Conservation (phyloP, 2,329 filamentous ascomycete species). For the Claviceps pazoutovae region DNA sequence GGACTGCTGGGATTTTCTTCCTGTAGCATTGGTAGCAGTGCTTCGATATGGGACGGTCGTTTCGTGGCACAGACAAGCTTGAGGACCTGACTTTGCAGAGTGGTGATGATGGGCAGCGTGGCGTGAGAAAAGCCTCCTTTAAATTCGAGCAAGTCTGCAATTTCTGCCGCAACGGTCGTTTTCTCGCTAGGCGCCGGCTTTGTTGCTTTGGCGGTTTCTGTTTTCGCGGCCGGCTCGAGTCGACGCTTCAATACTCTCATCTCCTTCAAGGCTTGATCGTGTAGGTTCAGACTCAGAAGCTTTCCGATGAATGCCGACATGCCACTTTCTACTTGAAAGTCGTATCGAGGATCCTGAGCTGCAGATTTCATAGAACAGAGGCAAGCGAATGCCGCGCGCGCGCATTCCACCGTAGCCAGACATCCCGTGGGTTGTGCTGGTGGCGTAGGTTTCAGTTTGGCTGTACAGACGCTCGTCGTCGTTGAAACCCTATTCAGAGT, state of each 20-base stretch:
- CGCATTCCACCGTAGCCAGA: constrained; percentile 52
- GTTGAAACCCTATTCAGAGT: constrained; percentile 46
- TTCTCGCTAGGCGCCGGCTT: constrained; percentile 17
- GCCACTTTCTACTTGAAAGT: constrained; percentile 57
- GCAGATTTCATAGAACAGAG: constrained; percentile 44
- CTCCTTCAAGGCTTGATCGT: constrained; percentile 57
- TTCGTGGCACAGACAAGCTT: constrained; percentile 47
- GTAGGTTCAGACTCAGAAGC: constrained; percentile 48
- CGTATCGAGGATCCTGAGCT: constrained; percentile 39
- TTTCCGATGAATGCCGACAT: constrained; percentile 57
- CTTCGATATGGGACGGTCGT: constrained; percentile 45
- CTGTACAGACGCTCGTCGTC: constrained; percentile 28
- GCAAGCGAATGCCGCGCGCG: constrained; percentile 51
- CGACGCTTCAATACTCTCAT: constrained; percentile 50
- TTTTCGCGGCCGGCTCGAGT: constrained; percentile 29
- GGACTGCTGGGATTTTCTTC: constrained; percentile 42
- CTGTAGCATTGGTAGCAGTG: constrained; percentile 40
- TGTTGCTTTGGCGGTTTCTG: constrained; percentile 18
- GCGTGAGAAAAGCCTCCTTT: constrained; percentile 27
- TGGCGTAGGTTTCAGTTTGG: constrained; percentile 16
- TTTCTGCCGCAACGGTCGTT: constrained; percentile 15
- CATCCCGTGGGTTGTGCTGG: constrained; percentile 27
- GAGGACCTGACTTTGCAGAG: constrained; percentile 50
- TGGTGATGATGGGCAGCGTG: constrained; percentile 42
- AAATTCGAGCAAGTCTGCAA: constrained; percentile 51